These are phyloP conservation scores for Collariella sp. DNA, from an alignment of 495 filamentous ascomycete genomes.

Conservation along the genomic window DNA sequence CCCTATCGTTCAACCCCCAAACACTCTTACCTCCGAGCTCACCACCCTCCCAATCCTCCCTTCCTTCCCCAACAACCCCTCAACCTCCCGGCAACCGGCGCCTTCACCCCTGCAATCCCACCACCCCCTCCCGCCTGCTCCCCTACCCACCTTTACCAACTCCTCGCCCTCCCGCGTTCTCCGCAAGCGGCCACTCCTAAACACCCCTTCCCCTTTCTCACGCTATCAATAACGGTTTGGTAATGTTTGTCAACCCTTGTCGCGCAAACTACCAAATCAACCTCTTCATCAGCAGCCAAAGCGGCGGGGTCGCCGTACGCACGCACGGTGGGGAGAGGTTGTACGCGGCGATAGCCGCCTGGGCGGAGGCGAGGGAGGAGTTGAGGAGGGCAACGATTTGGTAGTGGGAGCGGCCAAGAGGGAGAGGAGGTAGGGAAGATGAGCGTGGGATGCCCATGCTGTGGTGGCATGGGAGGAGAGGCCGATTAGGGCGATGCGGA, in stretches of 20 bases:
- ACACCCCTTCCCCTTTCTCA: slow-evolving; percentile 51
- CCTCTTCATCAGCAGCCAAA: slow-evolving; percentile 37
- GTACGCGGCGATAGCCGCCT: slow-evolving; percentile 40
- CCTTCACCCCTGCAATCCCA: slow-evolving; percentile 45
- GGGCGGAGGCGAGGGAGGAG: slow-evolving; percentile 41
- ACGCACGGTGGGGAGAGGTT: slow-evolving; percentile 38
- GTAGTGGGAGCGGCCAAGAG: slow-evolving; percentile 34
- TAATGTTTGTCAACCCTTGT: slow-evolving; percentile 50
- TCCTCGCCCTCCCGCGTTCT: slow-evolving; percentile 31
- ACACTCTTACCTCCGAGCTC: slow-evolving; percentile 41
- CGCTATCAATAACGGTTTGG: slow-evolving; percentile 26
- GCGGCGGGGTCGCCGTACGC: slow-evolving; percentile 45
- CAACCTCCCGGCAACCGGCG: slow-evolving; percentile 37
- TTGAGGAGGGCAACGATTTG: slow-evolving; percentile 53
- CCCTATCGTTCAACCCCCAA: slow-evolving; percentile 31
- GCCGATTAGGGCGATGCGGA: slow-evolving; percentile 51
- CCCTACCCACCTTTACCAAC: slow-evolving; percentile 32
- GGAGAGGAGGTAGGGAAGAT: slow-evolving; percentile 49
- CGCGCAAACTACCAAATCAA: slow-evolving; percentile 51
- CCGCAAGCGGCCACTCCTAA: slow-evolving; percentile 50
- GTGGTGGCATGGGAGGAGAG: slow-evolving; percentile 41
- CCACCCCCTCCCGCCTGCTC: slow-evolving; percentile 35
- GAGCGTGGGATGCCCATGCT: slow-evolving; percentile 48
- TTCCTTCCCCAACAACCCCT: slow-evolving; percentile 37
- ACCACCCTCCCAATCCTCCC: slow-evolving; percentile 48